Evolutionary conservation across 2,329 filamentous ascomycete species (phyloP), one percentile per base, ranked within the genome.

Genomic region (Hirsutella thompsonii): DNA sequence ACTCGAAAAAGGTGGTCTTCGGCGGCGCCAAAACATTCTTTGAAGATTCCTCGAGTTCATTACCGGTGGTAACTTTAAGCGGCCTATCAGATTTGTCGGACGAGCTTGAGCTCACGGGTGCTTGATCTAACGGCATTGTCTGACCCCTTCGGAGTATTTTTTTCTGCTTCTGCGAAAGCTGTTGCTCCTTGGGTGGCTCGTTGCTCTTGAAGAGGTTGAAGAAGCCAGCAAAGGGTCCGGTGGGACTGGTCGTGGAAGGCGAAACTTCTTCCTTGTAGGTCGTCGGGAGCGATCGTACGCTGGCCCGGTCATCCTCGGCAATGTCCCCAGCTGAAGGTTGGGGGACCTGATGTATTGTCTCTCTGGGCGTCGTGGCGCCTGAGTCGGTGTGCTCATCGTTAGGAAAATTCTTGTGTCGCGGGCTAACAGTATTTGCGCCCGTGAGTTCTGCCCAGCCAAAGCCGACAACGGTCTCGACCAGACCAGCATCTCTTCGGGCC

Each of bases 361-460:
- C 52, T 4, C 45, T 52, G 2, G 65, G 62, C 2, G 60, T 63
- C 3, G 57, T 55, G 11, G 56, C 47, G 3, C 57, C 60, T 4
- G 61, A 59, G n/a, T 52, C 52, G n/a, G 46, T 54, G 14, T 58
- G 56, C 1, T 55, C 52, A 36, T 59, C 58, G 2, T 55, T 54
- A 1, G 63, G 58, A 4, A 64, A 54, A n/a, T 59, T 62, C n/a
- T 61, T 64, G 23, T 63, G 59, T 45, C 70, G 62, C 6, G 68
- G 59, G 13, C 61, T 54, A 2, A 51, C 68, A 53, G 73, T 67
- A 47, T 76, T 83, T n/a, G 81, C 64, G 16, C 78, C 78, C 0
- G 86, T 95, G 42, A 98, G 64, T 60, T 98, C 92, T 8, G 87
- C 85, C 84, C 89, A 95, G 2, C 92, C 90, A 71, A 90, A 95